phyloP scores from a whole-genome alignment of 208 protist species.

The Acanthamoeba quina region DNA sequence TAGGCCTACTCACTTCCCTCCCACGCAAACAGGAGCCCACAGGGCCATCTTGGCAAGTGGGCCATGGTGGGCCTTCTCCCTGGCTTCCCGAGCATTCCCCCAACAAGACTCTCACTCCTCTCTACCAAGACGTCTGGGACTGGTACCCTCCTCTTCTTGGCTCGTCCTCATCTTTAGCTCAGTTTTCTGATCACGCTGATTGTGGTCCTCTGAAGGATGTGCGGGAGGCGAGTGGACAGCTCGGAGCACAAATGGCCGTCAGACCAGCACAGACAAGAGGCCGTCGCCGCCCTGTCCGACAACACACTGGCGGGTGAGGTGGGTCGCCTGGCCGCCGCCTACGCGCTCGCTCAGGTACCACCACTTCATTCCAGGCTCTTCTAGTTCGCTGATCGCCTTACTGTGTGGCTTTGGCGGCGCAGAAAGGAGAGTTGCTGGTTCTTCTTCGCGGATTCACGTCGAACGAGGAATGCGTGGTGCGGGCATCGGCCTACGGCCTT shows the following conservation, averaged over 20 bases:
- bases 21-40: background rate
- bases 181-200: background rate
- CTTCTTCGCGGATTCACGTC: background rate
- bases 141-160: background rate
- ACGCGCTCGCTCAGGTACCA: background rate
- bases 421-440: background rate
- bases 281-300: background rate
- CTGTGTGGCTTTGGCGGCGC: background rate
- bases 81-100: constrained; percentile 24
- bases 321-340: background rate
- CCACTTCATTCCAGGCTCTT: background rate
- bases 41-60: background rate
- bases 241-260: background rate
- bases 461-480: background rate
- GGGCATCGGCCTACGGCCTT: background rate
- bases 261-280: background rate
- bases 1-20: no score
- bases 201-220: background rate
- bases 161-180: background rate
- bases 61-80: background rate
- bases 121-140: constrained; percentile 28
- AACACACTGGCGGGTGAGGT: background rate
- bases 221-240: background rate
- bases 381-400: background rate
- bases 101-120: background rate